A percentile compares a stretch with the other conserved stretches of the same genome.
Evolutionary conservation across 2,329 filamentous ascomycete species (phyloP).

Genomic region (Bisporella sp.): DNA sequence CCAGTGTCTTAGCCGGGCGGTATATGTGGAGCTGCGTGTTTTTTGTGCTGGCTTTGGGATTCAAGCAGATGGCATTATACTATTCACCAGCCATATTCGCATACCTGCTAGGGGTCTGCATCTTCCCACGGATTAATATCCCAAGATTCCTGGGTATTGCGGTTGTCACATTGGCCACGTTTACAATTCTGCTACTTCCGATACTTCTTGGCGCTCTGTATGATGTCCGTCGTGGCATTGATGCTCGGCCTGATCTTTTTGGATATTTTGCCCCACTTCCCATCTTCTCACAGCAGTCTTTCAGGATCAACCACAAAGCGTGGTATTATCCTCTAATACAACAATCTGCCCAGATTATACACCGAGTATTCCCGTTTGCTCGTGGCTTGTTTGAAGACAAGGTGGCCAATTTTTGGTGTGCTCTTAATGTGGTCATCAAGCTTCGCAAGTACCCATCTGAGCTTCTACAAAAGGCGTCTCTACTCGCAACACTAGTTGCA

Average conservation of each 20-base stretch:
- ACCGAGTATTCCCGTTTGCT: constrained; percentile 92
- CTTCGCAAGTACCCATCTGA: constrained; percentile 65
- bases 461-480: constrained; percentile 68
- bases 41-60: constrained; percentile 88
- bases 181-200: constrained; percentile 68
- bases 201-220: constrained; percentile 66
- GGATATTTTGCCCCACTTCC: constrained; percentile 56
- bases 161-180: constrained; percentile 63
- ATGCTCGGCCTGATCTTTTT: constrained; percentile 47
- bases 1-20: constrained; percentile 78
- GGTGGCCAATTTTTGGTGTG: constrained; percentile 97
- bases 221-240: constrained; percentile 58
- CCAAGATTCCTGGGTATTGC: constrained; percentile 69
- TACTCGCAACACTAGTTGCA: constrained; percentile 65
- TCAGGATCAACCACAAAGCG: constrained; percentile 55
- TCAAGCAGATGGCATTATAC: constrained; percentile 99
- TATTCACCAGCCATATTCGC: constrained; percentile 91
- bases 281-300: constrained; percentile 49
- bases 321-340: constrained; percentile 69
- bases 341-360: constrained; percentile 75
- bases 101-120: constrained; percentile 79
- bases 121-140: constrained; percentile 65
- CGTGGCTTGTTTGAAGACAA: constrained; percentile 98
- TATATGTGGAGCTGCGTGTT: constrained; percentile 87
- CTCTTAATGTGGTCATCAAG: constrained; percentile 83